Evolutionary conservation across 2,329 filamentous ascomycete genomes (phyloP).

Genomic region (Teratosphaeriaceae sp.): DNA sequence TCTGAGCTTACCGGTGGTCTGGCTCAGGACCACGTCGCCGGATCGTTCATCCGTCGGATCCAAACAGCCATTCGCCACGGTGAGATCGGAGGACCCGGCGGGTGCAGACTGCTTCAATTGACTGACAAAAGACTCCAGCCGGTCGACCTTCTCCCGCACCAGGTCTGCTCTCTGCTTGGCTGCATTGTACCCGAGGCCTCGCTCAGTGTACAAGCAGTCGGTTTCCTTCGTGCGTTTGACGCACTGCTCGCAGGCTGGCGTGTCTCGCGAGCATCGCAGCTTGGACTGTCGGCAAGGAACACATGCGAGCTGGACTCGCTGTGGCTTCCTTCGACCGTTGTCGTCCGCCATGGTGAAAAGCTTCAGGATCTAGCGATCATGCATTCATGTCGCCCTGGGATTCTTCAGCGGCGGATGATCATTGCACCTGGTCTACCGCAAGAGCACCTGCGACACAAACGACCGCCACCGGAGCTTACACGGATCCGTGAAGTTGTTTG

Average conservation of each 20-base stretch:
- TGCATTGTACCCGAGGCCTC: constrained; percentile 5
- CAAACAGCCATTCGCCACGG: too few species aligned
- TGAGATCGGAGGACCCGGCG: not conserved
- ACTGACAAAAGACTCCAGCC: constrained; percentile 3
- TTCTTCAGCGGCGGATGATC: too few species aligned
- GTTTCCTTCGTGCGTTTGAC: constrained; percentile 1
- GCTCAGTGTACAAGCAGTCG: constrained; percentile 6
- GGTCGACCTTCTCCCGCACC: constrained; percentile 6
- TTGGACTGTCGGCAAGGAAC: constrained; percentile 1
- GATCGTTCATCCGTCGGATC: too few species aligned
- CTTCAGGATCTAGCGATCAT: too few species aligned
- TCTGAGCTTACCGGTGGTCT: constrained; percentile 1
- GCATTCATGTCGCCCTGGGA: too few species aligned
- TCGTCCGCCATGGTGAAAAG: constrained; percentile 6
- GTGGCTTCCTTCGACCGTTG: constrained; percentile 1
- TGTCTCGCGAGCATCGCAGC: constrained; percentile 1
- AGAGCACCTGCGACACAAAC: too few species aligned
- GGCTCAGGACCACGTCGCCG: not conserved
- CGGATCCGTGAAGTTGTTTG: too few species aligned
- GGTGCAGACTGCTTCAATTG: not conserved
- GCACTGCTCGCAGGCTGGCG: constrained; percentile 6
- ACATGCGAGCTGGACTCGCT: constrained; percentile 6
- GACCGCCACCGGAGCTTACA: too few species aligned
- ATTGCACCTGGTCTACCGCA: too few species aligned
- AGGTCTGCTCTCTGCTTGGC: not conserved